Conservation (phyloP, 2,329 filamentous ascomycete species). For the Pseudopithomyces chartarum region DNA sequence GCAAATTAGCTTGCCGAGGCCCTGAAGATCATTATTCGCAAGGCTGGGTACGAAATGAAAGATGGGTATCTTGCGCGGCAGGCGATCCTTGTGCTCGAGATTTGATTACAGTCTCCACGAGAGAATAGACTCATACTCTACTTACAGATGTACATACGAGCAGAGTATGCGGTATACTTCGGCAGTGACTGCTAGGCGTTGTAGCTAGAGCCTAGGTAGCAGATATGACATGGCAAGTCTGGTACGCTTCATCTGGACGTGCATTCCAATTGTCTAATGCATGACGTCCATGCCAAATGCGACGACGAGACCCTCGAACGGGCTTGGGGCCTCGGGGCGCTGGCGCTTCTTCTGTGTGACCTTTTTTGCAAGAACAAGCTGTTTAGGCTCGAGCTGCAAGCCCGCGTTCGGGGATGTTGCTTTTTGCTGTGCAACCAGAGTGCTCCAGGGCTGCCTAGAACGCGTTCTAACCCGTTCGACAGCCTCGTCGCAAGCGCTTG, state of each 20-base stretch:
- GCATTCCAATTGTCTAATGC: conserved; percentile 3
- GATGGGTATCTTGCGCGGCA: neutral
- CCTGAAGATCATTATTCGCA: conserved; percentile 9
- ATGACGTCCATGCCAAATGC: neutral
- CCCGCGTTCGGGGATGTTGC: neutral
- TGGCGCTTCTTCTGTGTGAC: conserved; percentile 1
- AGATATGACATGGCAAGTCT: neutral
- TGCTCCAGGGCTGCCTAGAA: conserved; percentile 1
- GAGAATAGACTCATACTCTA: no score
- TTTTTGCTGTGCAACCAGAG: conserved; percentile 1
- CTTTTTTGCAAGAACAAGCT: neutral
- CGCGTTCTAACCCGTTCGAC: neutral
- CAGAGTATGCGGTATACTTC: neutral
- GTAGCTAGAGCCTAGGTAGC: neutral
- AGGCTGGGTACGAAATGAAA: neutral
- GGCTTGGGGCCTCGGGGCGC: neutral
- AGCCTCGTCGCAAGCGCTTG: neutral
- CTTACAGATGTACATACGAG: no score
- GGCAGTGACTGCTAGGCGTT: neutral
- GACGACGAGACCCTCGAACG: neutral
- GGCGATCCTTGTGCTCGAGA: neutral
- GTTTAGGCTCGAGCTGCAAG: neutral
- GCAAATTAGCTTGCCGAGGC: conserved; percentile 5
- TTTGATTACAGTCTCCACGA: neutral
- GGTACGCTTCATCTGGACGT: conserved; percentile 2